Evolutionary conservation across 345 rosid genomes (phyloP).

Genomic region (Laguncularia racemosa): DNA sequence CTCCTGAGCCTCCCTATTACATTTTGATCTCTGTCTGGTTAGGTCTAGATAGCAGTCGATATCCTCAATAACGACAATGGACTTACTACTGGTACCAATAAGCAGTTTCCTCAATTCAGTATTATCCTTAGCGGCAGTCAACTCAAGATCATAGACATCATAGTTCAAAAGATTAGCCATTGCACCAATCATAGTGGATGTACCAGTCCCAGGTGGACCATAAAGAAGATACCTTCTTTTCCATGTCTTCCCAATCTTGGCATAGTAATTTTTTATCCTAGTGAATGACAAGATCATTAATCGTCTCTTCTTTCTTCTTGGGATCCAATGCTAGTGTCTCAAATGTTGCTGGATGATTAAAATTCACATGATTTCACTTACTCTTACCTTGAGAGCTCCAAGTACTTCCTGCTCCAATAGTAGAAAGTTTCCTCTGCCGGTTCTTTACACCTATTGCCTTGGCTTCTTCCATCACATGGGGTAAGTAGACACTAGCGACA

Average conservation of each 20-base stretch:
- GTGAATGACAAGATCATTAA: constrained; percentile 27
- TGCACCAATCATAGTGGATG: constrained; percentile 37
- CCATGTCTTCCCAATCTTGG: constrained; percentile 38
- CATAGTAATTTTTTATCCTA: constrained; percentile 26
- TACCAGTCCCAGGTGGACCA: constrained; percentile 38
- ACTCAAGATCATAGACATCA: constrained; percentile 36
- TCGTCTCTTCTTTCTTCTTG: constrained; percentile 31
- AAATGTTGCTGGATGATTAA: constrained; percentile 30
- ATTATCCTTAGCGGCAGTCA: constrained; percentile 23
- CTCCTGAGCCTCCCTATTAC: not conserved
- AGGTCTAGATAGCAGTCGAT: constrained; percentile 36
- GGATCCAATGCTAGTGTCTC: constrained; percentile 31
- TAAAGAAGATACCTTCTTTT: constrained; percentile 35
- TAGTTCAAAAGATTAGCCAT: constrained; percentile 32
- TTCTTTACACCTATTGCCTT: constrained; percentile 8
- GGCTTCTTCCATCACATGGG: not conserved
- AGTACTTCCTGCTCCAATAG: constrained; percentile 6
- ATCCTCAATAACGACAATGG: constrained; percentile 38
- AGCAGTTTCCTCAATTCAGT: constrained; percentile 28
- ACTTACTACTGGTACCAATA: constrained; percentile 27
- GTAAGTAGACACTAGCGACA: not conserved
- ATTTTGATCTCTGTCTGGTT: constrained; percentile 22
- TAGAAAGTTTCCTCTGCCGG: constrained; percentile 14
- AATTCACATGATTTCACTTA: constrained; percentile 24
- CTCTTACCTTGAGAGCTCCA: not conserved